Evolutionary conservation across 257 asterid genomes (phyloP), one percentile per base, ranked within the genome.

Genomic region (Ligustrum vulgare): DNA sequence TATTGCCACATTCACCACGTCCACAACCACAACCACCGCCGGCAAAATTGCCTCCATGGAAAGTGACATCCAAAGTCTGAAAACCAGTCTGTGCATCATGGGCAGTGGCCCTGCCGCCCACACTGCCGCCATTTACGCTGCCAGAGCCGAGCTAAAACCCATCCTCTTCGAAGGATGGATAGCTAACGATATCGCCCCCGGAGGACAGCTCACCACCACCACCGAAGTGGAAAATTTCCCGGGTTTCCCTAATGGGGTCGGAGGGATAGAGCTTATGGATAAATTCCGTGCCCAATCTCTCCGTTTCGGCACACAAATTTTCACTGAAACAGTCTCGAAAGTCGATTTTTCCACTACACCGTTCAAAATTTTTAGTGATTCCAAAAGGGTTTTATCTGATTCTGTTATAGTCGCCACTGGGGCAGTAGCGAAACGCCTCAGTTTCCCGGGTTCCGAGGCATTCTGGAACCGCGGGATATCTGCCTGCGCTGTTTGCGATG

Each of bases 61-160:
- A 65, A 80, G 49, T 70, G 85, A 79, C 67, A 75, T 78, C 45
- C 80, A 82, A 64, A 80, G 84, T 49, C 87, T 92, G 28, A 89
- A 80, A 47, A 89, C 99, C 22, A 91, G 92, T 54, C 87, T 94
- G 77, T 94, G 98, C 81, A 91, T 92, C 69, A 85, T 92, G 72
- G 97, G 99, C 12, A 89, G 96, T 68, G 99, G 99, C 56, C 99
- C 99, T 16, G 98, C 97, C 16, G 98, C 96, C 20, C 98, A 94
- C 80, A 94, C 99, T 22, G 97, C 98, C n/a, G 99, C 99, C 20
- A 90, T 94, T 70, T 94, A 92, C 87, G 96, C 97, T 28, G 86
- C 97, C 25, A 88, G 98, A 9, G 98, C 99, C 5, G 94, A 94
- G 84, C 92, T 94, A 67, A 94, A 89, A 72, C 99, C 99, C 12